Base-by-base conservation (phyloP, 225 moss, liverwort and hornwort genomes). In the Physcomitrellopsis africana region DNA sequence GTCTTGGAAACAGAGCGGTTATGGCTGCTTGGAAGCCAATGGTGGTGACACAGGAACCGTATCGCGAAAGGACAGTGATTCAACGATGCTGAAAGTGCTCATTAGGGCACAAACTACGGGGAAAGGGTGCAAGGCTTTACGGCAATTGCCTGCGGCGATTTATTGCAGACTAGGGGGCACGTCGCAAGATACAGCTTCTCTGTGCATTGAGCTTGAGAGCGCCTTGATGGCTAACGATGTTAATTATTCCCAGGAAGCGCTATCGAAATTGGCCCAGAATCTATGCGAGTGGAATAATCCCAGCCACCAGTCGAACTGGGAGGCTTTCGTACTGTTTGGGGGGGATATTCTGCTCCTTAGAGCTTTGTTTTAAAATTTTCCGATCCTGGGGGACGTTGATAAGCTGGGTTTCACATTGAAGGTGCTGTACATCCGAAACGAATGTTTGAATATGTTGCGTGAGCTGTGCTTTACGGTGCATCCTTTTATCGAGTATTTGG, bases 391-490 rank as follows among this genome's bases (percentile, higher is more conserved):
- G 27, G 57, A 61, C 7, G 55, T 73, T 20, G 83, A 83, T 72
- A 86, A 81, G 62, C 76, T 80, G 47, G 60, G 69, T 15, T 77
- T 80, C 17, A 65, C 82, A 13, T 68, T 84, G 63, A 88, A 77
- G 77, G 77, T 92, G 66, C 72, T 82, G 54, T 79, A 77, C 57
- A 76, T 90, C 56, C 88, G 81, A 42, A 90, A 88, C 66, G 80
- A 86, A 63, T 92, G 88, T 69, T 54, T 90, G 29, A 83, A 82
- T 54, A 72, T 92, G 26, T 67, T 92, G 73, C 88, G 86, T 42
- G 88, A 92, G 63, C 82, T 92, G 7, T 88, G 85, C 54, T 80
- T 79, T 71, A 83, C 87, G 18, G 84, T 88, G 69, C 86, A 84
- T 37, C 74, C 81, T 45, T 88, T 88, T 62, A 79, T 86, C 19